Evolutionary conservation across 2,329 filamentous ascomycete genomes (phyloP).

Genomic region (Massarina eburnea): DNA sequence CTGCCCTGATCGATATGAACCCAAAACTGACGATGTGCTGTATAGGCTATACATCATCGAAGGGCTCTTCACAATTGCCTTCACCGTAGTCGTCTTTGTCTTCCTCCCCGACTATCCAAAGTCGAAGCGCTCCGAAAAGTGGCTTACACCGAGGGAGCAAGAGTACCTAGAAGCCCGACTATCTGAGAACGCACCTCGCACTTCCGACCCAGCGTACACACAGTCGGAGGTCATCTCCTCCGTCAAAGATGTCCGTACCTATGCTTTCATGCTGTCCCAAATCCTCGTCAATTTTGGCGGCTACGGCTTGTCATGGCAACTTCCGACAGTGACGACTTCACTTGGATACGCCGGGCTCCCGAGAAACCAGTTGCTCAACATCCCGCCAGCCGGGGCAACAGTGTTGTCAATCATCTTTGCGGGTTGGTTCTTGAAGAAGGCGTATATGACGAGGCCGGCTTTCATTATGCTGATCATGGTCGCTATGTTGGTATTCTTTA

Average conservation of each 20-base stretch:
- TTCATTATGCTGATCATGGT: too few species aligned
- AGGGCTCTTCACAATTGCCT: not conserved
- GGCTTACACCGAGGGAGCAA: constrained; percentile 42
- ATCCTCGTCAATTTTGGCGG: not conserved
- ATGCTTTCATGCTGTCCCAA: not conserved
- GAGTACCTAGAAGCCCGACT: constrained; percentile 43
- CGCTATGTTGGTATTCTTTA: too few species aligned
- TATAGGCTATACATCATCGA: constrained; percentile 3
- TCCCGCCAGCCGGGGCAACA: not conserved
- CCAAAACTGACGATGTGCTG: constrained; percentile 17
- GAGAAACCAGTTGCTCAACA: not conserved
- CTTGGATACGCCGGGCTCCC: not conserved
- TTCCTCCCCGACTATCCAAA: constrained; percentile 50
- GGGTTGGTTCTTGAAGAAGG: too few species aligned
- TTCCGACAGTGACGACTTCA: not conserved
- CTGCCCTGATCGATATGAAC: too few species aligned
- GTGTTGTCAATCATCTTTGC: not conserved
- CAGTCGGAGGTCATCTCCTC: constrained; percentile 25
- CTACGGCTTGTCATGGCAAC: not conserved
- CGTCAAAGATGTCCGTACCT: not conserved
- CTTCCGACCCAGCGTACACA: constrained; percentile 37
- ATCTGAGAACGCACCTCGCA: constrained; percentile 40
- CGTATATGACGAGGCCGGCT: too few species aligned
- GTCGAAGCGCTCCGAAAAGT: constrained; percentile 34
- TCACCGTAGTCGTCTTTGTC: constrained; percentile 19